These are phyloP conservation scores for Yarrowia sp. DNA, from an alignment of 805 yeast genomes.

Conservation along the genomic window DNA sequence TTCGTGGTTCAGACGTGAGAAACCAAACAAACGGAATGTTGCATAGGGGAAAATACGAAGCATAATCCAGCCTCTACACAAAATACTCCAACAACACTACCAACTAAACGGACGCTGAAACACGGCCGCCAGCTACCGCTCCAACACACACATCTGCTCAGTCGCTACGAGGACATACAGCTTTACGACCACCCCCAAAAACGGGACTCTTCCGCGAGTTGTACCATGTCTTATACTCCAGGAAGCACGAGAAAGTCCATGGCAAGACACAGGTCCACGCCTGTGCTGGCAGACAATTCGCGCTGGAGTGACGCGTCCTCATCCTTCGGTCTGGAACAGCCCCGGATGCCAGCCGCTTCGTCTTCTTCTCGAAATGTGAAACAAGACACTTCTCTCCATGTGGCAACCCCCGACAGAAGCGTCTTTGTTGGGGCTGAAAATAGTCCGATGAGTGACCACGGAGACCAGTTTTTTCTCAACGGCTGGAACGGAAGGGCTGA, in stretches of 20 bases:
- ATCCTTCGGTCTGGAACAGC: not conserved
- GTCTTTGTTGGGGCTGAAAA: slow-evolving; percentile 32
- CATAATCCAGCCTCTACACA: too few species aligned
- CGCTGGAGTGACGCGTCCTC: not conserved
- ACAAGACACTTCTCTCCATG: slow-evolving; percentile 16
- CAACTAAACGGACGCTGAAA: slow-evolving; percentile 2
- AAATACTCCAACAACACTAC: not conserved
- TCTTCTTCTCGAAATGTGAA: not conserved
- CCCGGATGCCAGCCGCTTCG: not conserved
- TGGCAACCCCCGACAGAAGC: slow-evolving; percentile 29
- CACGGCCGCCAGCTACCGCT: not conserved
- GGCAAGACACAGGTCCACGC: slow-evolving; percentile 25
- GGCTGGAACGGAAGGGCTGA: slow-evolving; percentile 27
- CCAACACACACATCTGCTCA: not conserved
- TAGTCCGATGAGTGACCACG: not conserved
- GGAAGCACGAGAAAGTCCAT: not conserved
- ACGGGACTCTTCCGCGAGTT: not conserved
- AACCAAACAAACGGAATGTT: slow-evolving; percentile 3
- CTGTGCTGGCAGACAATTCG: slow-evolving; percentile 7
- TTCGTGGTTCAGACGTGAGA: slow-evolving; percentile 23
- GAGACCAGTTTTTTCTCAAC: slow-evolving; percentile 24
- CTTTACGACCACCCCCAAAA: not conserved
- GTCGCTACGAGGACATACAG: slow-evolving; percentile 1
- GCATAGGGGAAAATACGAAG: not conserved
- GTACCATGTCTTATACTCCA: slow-evolving; percentile 6